These are phyloP conservation scores for Biscogniauxia marginata DNA, from an alignment of 2,329 filamentous ascomycete genomes.

Conservation along the genomic window DNA sequence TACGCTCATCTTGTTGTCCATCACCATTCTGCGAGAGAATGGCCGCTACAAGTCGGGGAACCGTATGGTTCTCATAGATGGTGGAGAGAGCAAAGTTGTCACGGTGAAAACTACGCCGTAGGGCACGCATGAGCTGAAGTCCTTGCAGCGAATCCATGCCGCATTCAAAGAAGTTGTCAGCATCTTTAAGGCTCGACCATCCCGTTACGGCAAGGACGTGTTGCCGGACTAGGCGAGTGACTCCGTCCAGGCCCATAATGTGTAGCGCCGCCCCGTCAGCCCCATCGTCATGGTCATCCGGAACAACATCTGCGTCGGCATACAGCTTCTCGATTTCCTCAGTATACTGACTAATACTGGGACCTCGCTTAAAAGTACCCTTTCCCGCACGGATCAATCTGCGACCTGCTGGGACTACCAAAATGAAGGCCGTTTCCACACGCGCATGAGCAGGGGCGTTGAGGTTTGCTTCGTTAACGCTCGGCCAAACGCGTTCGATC, in stretches of 20 bases:
- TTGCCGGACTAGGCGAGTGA: no score
- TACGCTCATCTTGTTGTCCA: no score
- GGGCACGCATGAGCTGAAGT: not conserved
- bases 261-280: no score
- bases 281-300: constrained; percentile 12
- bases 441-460: constrained; percentile 20
- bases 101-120: not conserved
- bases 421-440: constrained; percentile 19
- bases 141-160: not conserved
- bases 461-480: constrained; percentile 21
- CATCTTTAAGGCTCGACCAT: no score
- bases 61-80: no score
- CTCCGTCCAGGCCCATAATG: no score
- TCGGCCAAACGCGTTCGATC: constrained; percentile 23
- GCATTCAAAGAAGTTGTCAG: not conserved
- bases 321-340: constrained; percentile 18
- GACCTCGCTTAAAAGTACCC: constrained; percentile 17
- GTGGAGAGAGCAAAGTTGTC: no score
- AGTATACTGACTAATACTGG: constrained; percentile 17
- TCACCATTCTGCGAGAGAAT: no score
- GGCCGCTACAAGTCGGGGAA: no score
- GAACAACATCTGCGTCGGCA: constrained; percentile 6
- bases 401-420: constrained; percentile 8
- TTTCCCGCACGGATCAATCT: constrained; percentile 22
- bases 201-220: no score